Evolutionary conservation across 768 basidiomycete species (phyloP), one percentile per base, ranked within the genome.

Genomic region (Thelephora aurantiotincta): DNA sequence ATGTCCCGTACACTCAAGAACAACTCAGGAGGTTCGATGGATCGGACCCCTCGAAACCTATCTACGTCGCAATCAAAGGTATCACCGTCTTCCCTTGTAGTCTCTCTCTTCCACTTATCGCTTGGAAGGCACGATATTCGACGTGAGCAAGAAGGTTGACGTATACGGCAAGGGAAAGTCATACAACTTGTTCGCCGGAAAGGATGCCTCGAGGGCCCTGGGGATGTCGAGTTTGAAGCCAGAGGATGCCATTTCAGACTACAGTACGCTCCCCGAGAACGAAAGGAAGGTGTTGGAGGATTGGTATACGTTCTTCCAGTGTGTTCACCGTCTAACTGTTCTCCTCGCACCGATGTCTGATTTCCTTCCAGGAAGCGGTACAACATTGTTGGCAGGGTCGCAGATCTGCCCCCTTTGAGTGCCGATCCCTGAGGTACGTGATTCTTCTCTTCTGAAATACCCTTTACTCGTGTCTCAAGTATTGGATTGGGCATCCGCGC

Each of bases 11-110:
- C 67, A 82, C 86, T 0, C 69, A 70, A 13, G 73, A 74, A 51
- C 63, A 85, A 53, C 70, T 98, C 50, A 78, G 71, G 35, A 52
- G 70, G 55, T 91, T 70, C 60, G 78, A 92, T 62, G 93, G 93
- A 14, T 66, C 69, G 0, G 74, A 80, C 52, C 59, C 70, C 0
- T 57, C 63, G 35, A 77, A 75, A 54, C 87, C 89, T 0, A 87
- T 98, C 51, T 91, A 84, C 55, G 83, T 98, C 37, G 82, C 90
- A 26, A 93, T 98, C 67, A 97, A 96, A 72, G 89, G 88, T 80
- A 49, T 37, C 33, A 11, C 33, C 26, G 20, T 16, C 7, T 22
- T 22, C 44, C 20, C 16, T 47, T 5, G 30, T 14, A 35, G 46
- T 18, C 5, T 33, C 20, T n/a, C 23, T n/a, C 14, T 18, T 12